Base-by-base conservation (phyloP, 306 rosid genomes). In the Medicago arabica region DNA sequence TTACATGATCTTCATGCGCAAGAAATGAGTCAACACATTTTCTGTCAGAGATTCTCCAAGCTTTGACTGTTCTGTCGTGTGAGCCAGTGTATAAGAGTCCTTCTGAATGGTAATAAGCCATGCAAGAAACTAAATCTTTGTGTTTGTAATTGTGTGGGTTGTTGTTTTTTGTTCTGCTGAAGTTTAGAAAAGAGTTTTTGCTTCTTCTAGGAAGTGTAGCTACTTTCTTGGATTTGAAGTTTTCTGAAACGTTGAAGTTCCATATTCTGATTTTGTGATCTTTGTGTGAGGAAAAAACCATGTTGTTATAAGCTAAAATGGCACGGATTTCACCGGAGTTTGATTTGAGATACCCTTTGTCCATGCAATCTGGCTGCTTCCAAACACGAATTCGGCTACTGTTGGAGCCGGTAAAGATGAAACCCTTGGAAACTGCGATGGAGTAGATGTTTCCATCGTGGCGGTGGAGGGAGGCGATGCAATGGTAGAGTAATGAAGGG, bases 101-200 rank as follows among this genome's bases (percentile, higher is more conserved):
- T 71, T 89, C 90, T 1, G 90, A 83, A n/a, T 88, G 90, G 77
- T 89, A 85, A 81, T 88, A 92, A 6, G 93, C 96, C 85, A 89
- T 67, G 89, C 91, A 91, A 8, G 95, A 81, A 18, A 91, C 69
- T 0, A 55, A 74, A 11, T 86, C 93, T 46, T 62, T 86, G 78
- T 89, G 95, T 54, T 65, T 80, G 31, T 54, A 1, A 9, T 18
- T 54, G 17, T 44, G 9, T 11, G 53, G 14, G 16, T 19, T 64
- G 57, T 21, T 67, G 71, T 38, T 67, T 51, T 58, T 87, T 2
- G 80, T 25, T 54, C 71, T 77, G 10, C 79, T 71, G 68, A 86
- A 85, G 13, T 28, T 31, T 1, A 83, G 70, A 14, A 91, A 49
- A 0, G 92, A 80, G 54, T 62, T 80, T 69, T 59, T 89, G 51